A percentile compares a stretch with the other conserved stretches of the same genome.
phyloP scores from a whole-genome alignment of 2,329 filamentous ascomycete genomes.

The Nemania bipapillata region DNA sequence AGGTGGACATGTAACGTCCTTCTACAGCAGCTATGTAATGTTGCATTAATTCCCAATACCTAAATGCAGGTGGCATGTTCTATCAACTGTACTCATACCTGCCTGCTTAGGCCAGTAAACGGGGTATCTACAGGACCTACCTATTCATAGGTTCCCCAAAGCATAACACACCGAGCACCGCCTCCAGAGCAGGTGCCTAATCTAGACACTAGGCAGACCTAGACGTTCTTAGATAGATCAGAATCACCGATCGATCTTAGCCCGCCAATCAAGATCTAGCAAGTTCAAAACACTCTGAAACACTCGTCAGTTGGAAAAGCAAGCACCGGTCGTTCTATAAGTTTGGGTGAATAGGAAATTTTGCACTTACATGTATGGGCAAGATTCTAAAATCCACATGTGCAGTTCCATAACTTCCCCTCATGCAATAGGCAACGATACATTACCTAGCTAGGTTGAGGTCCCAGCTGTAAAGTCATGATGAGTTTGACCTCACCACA shows the following conservation, averaged over 20 bases:
- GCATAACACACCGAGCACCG: not conserved
- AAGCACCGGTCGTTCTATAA: not conserved
- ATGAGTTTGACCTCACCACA: no score
- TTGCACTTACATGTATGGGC: not conserved
- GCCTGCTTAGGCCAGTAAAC: not conserved
- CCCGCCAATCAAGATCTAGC: not conserved
- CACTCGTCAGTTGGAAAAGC: conserved; percentile 10
- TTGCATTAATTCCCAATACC: conserved; percentile 15
- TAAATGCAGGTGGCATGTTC: not conserved
- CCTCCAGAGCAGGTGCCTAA: not conserved
- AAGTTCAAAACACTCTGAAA: conserved; percentile 3
- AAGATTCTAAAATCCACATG: not conserved
- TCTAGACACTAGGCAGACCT: not conserved
- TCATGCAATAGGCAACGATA: no score
- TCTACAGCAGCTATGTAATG: conserved; percentile 26
- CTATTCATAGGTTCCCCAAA: not conserved
- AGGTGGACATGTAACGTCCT: conserved; percentile 22
- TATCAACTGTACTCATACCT: not conserved
- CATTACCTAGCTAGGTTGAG: no score
- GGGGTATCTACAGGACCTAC: no score
- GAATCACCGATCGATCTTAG: not conserved
- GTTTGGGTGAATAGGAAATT: not conserved
- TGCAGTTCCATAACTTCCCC: no score
- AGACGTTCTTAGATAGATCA: not conserved
- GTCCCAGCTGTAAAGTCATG: no score